Base-by-base conservation (phyloP, 2,329 filamentous ascomycete species). In the Arachnopeziza araneosa region DNA sequence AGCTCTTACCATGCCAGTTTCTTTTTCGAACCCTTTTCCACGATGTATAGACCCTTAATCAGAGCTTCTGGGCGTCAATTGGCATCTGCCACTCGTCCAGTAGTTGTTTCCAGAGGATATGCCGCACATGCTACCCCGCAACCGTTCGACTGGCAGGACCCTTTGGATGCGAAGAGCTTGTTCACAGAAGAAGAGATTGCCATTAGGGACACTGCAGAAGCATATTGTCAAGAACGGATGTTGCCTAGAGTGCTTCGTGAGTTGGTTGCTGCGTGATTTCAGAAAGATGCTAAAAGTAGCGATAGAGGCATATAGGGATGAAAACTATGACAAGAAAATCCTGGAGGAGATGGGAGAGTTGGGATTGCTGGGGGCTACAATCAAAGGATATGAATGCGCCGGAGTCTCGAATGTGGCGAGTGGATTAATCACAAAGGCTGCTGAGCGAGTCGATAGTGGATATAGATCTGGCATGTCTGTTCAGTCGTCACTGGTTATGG, bases 381-480 rank as follows among this genome's bases (percentile, higher is more conserved):
- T 96, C 63, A 79, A 93, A 64, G 93, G 92, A 21, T 95, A 96
- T 70, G 92, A 86, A 30, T 96, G 93, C 73, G 92, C 92, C 4
- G 92, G 92, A 57, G 89, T 90, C 24, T 93, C 90, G 65, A 93
- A 88, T 57, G 91, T 96, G 52, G 92, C 92, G 9, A 89, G 88
- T n/a, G 92, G 91, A 23, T 78, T 96, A 64, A 96, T 96, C 74
- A 96, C 91, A 22, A 85, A 91, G 71, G 92, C 93, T 64, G 91
- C 96, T 21, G 92, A 96, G 76, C 84, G 91, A 60, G 90, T 96
- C 26, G 92, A 96, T 73, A 95, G 90, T 62, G 93, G 92, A 54
- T 96, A 96, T 76, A 85, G 93, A 60, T 96, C 91, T 54, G 92
- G 90, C 65, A 96, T 96, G 88, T 96, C 91, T 7, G 93, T 96